These are phyloP conservation scores for Macrocybe gigantea DNA, from an alignment of 768 basidiomycete species.

Conservation along the genomic window DNA sequence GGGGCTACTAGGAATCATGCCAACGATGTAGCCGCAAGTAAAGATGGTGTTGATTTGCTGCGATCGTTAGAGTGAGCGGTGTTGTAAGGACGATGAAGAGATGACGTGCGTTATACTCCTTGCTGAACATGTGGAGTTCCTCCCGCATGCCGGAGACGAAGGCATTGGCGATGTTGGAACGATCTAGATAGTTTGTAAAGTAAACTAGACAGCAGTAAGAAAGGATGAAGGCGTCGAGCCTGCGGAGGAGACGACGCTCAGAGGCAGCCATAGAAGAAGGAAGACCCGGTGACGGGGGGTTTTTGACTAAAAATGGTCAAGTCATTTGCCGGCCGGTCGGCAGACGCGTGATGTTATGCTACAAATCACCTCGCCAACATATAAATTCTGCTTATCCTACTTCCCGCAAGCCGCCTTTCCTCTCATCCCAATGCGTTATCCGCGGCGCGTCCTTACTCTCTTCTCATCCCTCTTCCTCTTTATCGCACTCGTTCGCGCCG, in stretches of 20 bases:
- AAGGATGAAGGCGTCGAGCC: constrained; percentile 63
- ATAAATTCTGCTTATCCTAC: no score
- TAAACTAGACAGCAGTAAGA: constrained; percentile 73
- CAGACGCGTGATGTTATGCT: no score
- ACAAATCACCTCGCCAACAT: no score
- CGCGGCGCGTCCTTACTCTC: constrained; percentile 31
- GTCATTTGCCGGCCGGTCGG: no score
- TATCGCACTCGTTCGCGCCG: no score
- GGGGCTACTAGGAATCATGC: constrained; percentile 59
- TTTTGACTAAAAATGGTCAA: no score
- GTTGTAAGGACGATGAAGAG: constrained; percentile 1
- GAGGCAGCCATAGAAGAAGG: no score
- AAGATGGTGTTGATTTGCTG: constrained; percentile 67
- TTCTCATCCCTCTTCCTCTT: background rate
- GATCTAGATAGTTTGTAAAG: constrained; percentile 64
- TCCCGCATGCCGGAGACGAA: constrained; percentile 80
- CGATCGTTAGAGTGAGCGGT: constrained; percentile 4
- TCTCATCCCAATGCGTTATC: constrained; percentile 20
- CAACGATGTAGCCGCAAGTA: constrained; percentile 70
- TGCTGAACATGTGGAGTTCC: constrained; percentile 60
- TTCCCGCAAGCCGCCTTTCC: no score
- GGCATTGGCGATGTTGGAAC: constrained; percentile 66
- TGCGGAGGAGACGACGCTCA: constrained; percentile 49
- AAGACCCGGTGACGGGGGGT: no score
- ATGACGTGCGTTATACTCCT: constrained; percentile 48